A percentile compares a stretch with the other conserved stretches of the same genome.
These are phyloP conservation scores for Geum urbanum DNA, from an alignment of 306 rosid genomes.

Conservation along the genomic window DNA sequence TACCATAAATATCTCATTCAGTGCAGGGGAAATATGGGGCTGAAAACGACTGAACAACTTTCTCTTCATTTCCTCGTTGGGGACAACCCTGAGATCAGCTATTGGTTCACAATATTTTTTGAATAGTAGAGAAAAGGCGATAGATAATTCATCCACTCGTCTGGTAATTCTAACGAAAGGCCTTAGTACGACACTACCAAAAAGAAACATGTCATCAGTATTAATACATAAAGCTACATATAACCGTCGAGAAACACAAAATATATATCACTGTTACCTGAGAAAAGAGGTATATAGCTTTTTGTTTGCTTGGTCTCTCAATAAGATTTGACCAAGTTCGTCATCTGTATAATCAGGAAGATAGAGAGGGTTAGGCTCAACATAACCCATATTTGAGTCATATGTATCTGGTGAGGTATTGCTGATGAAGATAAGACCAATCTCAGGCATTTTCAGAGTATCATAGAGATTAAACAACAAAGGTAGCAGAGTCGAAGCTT, in stretches of 20 bases:
- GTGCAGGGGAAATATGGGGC: constrained; percentile 58
- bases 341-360: constrained; percentile 75
- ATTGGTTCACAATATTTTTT: constrained; percentile 64
- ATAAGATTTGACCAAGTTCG: constrained; percentile 57
- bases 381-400: constrained; percentile 70
- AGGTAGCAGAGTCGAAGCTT: constrained; percentile 62
- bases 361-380: constrained; percentile 65
- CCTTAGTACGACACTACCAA: constrained; percentile 56
- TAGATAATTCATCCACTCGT: constrained; percentile 63
- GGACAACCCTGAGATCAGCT: constrained; percentile 47
- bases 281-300: constrained; percentile 77
- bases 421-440: constrained; percentile 82
- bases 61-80: constrained; percentile 61
- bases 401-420: constrained; percentile 75
- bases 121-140: constrained; percentile 53
- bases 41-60: constrained; percentile 48
- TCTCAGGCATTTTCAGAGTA: constrained; percentile 65
- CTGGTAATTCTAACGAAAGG: constrained; percentile 71
- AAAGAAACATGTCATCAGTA: constrained; percentile 27
- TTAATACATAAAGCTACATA: constrained; percentile 18
- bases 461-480: constrained; percentile 74
- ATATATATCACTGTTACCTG: constrained; percentile 40
- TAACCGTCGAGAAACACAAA: not conserved
- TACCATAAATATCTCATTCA: constrained; percentile 73
- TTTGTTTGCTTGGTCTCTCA: constrained; percentile 55